These are phyloP conservation scores for Myxozyma kluyveri DNA, from an alignment of 805 yeast genomes.

Conservation along the genomic window DNA sequence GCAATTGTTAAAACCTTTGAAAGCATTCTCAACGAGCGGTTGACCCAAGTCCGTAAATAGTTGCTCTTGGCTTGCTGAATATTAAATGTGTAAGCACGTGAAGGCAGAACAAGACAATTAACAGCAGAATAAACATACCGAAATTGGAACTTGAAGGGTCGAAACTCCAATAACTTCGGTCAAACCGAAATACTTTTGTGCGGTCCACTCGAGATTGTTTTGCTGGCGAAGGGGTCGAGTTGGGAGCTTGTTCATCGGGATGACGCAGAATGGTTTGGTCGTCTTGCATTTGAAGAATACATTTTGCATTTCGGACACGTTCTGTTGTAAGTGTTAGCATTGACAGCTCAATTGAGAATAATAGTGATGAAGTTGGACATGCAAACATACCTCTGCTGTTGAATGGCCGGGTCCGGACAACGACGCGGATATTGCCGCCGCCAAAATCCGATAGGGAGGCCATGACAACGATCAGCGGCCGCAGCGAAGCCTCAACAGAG, in stretches of 20 bases:
- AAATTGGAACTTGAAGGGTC: constrained; percentile 32
- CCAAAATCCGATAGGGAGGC: constrained; percentile 18
- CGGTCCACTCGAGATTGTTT: constrained; percentile 6
- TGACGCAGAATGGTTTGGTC: constrained; percentile 17
- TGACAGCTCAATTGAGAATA: background rate
- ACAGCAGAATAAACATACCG: constrained; percentile 40
- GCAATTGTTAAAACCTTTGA: constrained; percentile 71
- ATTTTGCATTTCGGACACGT: constrained; percentile 19
- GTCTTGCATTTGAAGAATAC: constrained; percentile 17
- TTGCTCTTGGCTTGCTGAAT: constrained; percentile 42
- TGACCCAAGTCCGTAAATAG: constrained; percentile 58
- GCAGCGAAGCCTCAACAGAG: too few species aligned
- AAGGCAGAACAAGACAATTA: background rate
- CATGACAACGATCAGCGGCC: too few species aligned
- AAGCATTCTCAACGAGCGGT: constrained; percentile 58
- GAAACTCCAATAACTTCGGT: constrained; percentile 19
- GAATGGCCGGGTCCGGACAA: constrained; percentile 43
- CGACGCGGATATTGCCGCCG: constrained; percentile 41
- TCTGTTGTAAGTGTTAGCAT: constrained; percentile 7
- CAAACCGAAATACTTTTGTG: constrained; percentile 23
- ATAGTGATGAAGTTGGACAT: too few species aligned
- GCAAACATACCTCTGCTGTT: constrained; percentile 31
- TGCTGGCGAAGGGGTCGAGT: constrained; percentile 3
- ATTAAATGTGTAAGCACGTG: background rate
- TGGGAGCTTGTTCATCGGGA: constrained; percentile 5